Evolutionary conservation across 2,329 filamentous ascomycete genomes (phyloP).

Genomic region (Colletotrichum melonis): DNA sequence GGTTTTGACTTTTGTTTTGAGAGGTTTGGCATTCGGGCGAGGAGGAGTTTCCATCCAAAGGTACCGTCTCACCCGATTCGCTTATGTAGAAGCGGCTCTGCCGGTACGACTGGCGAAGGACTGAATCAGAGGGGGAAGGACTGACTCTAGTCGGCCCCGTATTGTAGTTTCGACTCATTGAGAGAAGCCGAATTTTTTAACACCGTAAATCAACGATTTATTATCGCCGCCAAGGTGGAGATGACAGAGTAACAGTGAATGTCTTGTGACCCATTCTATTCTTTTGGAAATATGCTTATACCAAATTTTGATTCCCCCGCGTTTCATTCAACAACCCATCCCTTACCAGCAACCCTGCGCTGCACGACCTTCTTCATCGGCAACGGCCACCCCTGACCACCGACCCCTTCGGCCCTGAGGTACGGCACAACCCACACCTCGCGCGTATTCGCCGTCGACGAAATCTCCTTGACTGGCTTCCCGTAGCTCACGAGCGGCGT

Average conservation of each 20-base stretch:
- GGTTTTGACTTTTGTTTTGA: not conserved
- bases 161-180: not conserved
- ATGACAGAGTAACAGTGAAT: not conserved
- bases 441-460: conserved; percentile 59
- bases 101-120: not conserved
- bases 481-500: conserved; percentile 87
- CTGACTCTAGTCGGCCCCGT: not conserved
- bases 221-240: not conserved
- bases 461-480: conserved; percentile 89
- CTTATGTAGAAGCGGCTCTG: not conserved
- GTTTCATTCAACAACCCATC: conserved; percentile 75
- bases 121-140: not conserved
- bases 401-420: conserved; percentile 74
- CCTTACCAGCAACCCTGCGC: conserved; percentile 75
- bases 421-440: conserved; percentile 88
- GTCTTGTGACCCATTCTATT: not conserved
- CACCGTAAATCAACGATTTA: not conserved
- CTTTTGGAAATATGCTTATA: not conserved
- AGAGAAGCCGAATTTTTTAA: not conserved
- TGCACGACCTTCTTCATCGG: conserved; percentile 88
- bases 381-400: conserved; percentile 83
- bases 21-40: not conserved
- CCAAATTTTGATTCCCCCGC: not conserved
- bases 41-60: not conserved
- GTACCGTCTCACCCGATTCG: not conserved